Evolutionary conservation across 176 grass and related monocot species (phyloP), one percentile per base, ranked within the genome.

Genomic region (Musa itinerans): DNA sequence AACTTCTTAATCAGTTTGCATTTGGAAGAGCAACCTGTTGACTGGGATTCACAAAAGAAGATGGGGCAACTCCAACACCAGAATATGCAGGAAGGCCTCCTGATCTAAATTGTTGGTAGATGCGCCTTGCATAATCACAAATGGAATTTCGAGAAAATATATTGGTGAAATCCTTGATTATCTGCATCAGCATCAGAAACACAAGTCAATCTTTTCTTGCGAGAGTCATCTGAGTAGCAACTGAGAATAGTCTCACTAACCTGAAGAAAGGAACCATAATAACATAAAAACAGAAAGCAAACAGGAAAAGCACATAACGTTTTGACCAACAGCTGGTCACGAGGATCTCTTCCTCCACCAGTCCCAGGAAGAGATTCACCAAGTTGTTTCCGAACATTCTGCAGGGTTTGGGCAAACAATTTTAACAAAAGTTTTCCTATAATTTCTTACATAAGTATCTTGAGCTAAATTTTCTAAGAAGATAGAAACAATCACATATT

Each of bases 321-420:
- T 26, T 86, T 85, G 66, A 91, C 84, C 67, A 89, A 55, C 19
- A 83, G 53, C 54, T 93, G 90, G 53, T 93, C 90, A 74, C 71
- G 81, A 82, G 80, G 84, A 61, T 80, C 89, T 80, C 74, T 91
- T 27, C 94, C 94, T 27, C 88, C 94, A 80, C 83, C 84, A 81
- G 90, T 91, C 66, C 90, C 88, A 0, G 94, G 94, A 56, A 93
- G 86, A 82, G 94, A 91, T 54, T 88, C 94, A 82, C 89, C 80
- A 77, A 98, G 82, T 65, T 73, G 88, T 85, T 93, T 76, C 66
- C 94, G 87, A 78, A 91, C 79, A 72, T 88, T 80, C 94, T 98
- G 84, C 68, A 73, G 9, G 9, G 14, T 64, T 51, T 43, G 0
- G 25, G 34, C 11, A 77, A 82, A 2, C 49, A 81, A 22, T 13